Base-by-base conservation (phyloP, 352 stramenopile species). In the Saprolegnia parasitica region DNA sequence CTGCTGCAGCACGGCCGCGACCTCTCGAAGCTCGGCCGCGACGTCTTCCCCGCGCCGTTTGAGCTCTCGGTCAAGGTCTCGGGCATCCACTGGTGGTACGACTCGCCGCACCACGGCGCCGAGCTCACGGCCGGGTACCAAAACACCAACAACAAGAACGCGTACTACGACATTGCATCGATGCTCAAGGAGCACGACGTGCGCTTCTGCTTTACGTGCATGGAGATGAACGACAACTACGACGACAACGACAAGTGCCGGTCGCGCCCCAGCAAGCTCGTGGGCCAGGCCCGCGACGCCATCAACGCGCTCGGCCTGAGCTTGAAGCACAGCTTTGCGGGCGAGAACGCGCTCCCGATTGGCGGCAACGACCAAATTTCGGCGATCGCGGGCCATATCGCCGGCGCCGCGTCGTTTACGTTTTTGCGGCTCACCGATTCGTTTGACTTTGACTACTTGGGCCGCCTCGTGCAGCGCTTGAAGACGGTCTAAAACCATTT, bases 11-110 rank as follows among this genome's bases (percentile, higher is more conserved):
- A 63, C 39, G 56, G 24, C 20, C 24, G 39, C n/a, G 24, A 1
- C 2, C 24, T 63, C 5, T 55, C 39, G 2, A 55, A 63, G 24
- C 2, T 5, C n/a, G 56, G 24, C n/a, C 56, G 56, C 35, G 23
- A 1, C 23, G 56, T 63, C 56, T 63, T 62, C 58, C 2, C 2
- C 20, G n/a, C 24, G n/a, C 5, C 24, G 35, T 6, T 60, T 1
- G 5, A 1, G 20, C 35, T 63, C n/a, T 56, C 56, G 20, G 5
- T 55, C 23, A 63, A 63, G 56, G 39, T 63, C 23, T 63, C 56
- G n/a, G 56, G 56, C 56, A 52, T 63, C n/a, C 56, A 63, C 23
- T 63, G 56, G 56, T 55, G 24, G 24, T 55, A 63, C 56, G 5
- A 39, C 35, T 24, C n/a, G 20, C n/a, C n/a, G n/a, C n/a, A n/a